Evolutionary conservation across 768 basidiomycete species (phyloP).

Genomic region (Trametes elegans): DNA sequence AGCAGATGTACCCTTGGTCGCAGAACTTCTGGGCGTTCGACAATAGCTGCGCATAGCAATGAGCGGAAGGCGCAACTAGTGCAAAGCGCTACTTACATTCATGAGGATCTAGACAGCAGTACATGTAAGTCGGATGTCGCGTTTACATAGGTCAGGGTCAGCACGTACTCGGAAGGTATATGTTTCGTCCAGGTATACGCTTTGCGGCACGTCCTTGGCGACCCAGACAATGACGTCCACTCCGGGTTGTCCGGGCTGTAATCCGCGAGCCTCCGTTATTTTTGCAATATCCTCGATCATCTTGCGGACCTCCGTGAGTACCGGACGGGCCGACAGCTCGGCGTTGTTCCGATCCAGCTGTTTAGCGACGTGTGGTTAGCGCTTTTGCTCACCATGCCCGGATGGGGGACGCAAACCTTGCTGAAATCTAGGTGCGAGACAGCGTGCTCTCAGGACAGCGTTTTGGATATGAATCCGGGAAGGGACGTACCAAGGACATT

Average conservation of each 20-base stretch:
- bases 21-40: slow-evolving; percentile 32
- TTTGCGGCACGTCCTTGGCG: slow-evolving; percentile 22
- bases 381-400: not conserved
- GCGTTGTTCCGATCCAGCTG: slow-evolving; percentile 30
- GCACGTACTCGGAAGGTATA: slow-evolving; percentile 27
- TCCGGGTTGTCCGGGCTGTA: slow-evolving; percentile 19
- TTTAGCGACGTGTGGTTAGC: not conserved
- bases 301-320: slow-evolving; percentile 26
- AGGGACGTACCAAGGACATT: slow-evolving; percentile 27
- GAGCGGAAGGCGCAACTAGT: not conserved
- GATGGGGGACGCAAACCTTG: slow-evolving; percentile 22
- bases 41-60: slow-evolving; percentile 17
- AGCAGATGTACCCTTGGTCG: slow-evolving; percentile 28
- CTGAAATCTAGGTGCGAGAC: slow-evolving; percentile 23
- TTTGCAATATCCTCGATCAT: slow-evolving; percentile 29
- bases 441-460: too few relatives aligned
- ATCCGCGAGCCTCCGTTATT: slow-evolving; percentile 25
- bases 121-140: not conserved
- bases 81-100: slow-evolving; percentile 22
- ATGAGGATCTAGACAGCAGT: slow-evolving; percentile 26
- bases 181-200: slow-evolving; percentile 29
- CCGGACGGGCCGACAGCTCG: slow-evolving; percentile 28
- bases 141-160: not conserved
- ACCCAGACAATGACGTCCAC: slow-evolving; percentile 28
- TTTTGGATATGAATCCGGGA: not conserved